Evolutionary conservation across 257 asterid genomes (phyloP), one percentile per base, ranked within the genome.

Genomic region (Solanum etuberosum): DNA sequence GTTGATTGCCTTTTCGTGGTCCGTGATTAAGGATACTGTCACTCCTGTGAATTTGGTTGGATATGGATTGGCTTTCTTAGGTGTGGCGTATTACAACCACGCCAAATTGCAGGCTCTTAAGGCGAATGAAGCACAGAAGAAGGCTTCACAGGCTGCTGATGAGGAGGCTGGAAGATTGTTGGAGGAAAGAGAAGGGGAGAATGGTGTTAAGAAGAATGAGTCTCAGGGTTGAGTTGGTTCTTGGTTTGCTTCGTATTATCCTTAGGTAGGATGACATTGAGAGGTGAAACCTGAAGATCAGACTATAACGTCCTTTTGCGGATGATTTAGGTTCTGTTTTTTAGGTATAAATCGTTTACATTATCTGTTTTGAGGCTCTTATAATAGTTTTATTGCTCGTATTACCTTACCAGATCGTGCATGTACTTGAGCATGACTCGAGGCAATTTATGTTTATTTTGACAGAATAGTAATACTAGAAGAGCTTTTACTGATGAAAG

Each of bases 21-120:
- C 97, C 5, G 97, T 94, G 88, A 94, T 94, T 31, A 94, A 93
- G 92, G 97, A 94, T 83, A 93, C 95, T 0, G 94, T 94, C 18
- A 94, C 97, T 1, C 92, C 94, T 4, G 61, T 92, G 59, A 94
- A 94, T 86, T 86, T 94, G 91, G 59, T 93, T 73, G 97, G 97
- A 1, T 94, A 94, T 48, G 94, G 83, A 1, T 54, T 93, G 90
- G 97, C 97, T 6, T 94, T 94, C 92, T 83, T 94, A 88, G 97
- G 94, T 3, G 97, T 94, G 59, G 94, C 88, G 3, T 94, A 94
- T 85, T 94, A 94, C 87, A 94, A 94, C 86, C 93, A 93, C 51
- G 87, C 90, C 5, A 94, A 94, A 86, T 87, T 93, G 89, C 92
- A 92, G 92, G 93, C 92, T 20, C 81, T 94, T 35, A 94, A 93